Conservation (phyloP, 164 flowering plant genomes). For the Echeveria elegans region DNA sequence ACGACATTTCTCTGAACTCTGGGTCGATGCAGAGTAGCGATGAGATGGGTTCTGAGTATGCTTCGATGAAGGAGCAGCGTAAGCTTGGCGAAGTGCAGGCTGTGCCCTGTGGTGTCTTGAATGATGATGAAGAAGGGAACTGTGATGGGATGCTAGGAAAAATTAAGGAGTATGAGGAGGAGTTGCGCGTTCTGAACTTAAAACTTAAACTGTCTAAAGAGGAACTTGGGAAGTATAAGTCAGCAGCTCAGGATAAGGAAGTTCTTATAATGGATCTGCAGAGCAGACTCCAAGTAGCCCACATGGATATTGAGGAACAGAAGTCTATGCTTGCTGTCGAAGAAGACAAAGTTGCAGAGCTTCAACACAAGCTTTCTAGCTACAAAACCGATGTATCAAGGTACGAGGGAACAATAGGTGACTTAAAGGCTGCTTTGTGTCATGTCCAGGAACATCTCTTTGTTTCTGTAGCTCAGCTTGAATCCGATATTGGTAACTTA, state of each 20-base stretch:
- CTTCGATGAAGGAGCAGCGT: slow-evolving; percentile 13
- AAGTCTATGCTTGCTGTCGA: slow-evolving; percentile 18
- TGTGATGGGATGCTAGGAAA: slow-evolving; percentile 16
- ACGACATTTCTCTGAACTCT: slow-evolving; percentile 9
- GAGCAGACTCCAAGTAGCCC: slow-evolving; percentile 14
- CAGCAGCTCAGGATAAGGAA: slow-evolving; percentile 15
- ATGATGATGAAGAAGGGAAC: not conserved
- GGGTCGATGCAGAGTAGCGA: not conserved
- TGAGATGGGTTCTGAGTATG: slow-evolving; percentile 14
- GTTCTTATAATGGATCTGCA: slow-evolving; percentile 8
- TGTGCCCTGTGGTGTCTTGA: slow-evolving; percentile 2
- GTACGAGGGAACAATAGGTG: slow-evolving; percentile 10
- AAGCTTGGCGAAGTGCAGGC: slow-evolving; percentile 10
- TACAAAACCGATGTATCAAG: slow-evolving; percentile 15
- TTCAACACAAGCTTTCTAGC: slow-evolving; percentile 14
- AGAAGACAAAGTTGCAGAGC: slow-evolving; percentile 12
- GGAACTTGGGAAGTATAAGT: slow-evolving; percentile 18
- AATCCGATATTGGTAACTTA: slow-evolving; percentile 11
- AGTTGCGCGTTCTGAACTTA: slow-evolving; percentile 13
- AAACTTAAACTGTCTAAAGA: slow-evolving; percentile 21
- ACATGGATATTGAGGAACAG: slow-evolving; percentile 10
- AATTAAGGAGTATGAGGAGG: slow-evolving; percentile 14
- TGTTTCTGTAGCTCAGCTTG: slow-evolving; percentile 14
- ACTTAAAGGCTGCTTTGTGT: slow-evolving; percentile 4
- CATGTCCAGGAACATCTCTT: slow-evolving; percentile 14